Base-by-base conservation (phyloP, 768 basidiomycete species). In the Mycena belliarum region DNA sequence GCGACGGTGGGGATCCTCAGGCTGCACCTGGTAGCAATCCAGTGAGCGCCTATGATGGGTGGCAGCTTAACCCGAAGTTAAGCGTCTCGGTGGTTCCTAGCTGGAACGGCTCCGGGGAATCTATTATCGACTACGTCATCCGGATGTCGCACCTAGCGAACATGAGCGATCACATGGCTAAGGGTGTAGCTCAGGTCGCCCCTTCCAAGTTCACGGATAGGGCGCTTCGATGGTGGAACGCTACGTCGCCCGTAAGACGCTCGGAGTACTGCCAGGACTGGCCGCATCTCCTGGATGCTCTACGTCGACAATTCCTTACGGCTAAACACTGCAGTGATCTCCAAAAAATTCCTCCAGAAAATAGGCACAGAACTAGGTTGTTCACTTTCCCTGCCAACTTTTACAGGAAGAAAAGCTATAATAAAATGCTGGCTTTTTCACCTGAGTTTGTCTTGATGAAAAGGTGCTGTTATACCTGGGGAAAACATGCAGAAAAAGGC, bases 21-120 rank as follows among this genome's bases (percentile, higher is more conserved):
- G n/a, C n/a, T n/a, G 29, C 29, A 12, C 29, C 29, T 12, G 12
- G 6, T 6, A 6, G 6, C 29, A 6, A 32, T 32, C 29, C 6
- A 12, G 29, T 6, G 7, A 12, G 29, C 29, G n/a, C n/a, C n/a
- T n/a, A 32, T 14, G 29, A 14, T 32, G 29, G 14, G 29, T 60
- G 59, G 59, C 60, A 61, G 41, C n/a, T 62, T 11, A 62, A 62
- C 15, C 52, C 10, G 6, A 62, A 62, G 29, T 25, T 62, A 0
- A 52, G 55, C n/a, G 6, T 25, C 0, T 48, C 33, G 14, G 14
- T 52, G 0, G n/a, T 62, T 9, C 61, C 61, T 1, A 5, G 4
- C 1, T 62, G 61, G 61, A 50, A 62, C 35, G 55, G 61, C 10
- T 1, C 29, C 14, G 56, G 41, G 4, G 23, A 45, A 16, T 25